phyloP scores from a whole-genome alignment of 2,329 filamentous ascomycete genomes.

The Cytospora chrysosperma region DNA sequence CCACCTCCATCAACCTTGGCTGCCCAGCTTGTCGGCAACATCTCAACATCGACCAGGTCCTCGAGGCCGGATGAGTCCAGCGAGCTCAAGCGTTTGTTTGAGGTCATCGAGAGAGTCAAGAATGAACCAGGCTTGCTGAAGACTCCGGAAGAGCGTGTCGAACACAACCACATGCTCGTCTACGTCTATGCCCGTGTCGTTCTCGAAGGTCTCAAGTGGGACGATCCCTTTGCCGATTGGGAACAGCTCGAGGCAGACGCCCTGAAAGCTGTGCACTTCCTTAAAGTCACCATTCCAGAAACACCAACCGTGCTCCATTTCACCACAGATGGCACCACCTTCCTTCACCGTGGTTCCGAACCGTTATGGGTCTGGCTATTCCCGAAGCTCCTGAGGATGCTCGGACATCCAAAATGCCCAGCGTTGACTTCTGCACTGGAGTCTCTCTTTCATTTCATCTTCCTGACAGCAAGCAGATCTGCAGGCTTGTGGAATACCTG shows the following conservation, averaged over 20 bases:
- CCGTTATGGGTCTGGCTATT: conserved; percentile 66
- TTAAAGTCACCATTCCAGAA: conserved; percentile 72
- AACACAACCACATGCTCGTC: conserved; percentile 81
- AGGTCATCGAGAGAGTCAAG: conserved; percentile 54
- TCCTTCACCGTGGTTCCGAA: conserved; percentile 55
- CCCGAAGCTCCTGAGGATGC: conserved; percentile 55
- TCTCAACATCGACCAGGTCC: conserved; percentile 63
- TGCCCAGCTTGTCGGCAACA: conserved; percentile 81
- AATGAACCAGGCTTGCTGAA: conserved; percentile 55
- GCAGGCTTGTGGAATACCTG: conserved; percentile 49
- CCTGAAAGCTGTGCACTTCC: conserved; percentile 72
- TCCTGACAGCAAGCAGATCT: conserved; percentile 44
- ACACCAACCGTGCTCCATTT: conserved; percentile 67
- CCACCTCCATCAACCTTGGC: conserved; percentile 78
- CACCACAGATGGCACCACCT: conserved; percentile 39
- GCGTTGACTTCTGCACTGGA: conserved; percentile 52
- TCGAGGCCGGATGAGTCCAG: conserved; percentile 65
- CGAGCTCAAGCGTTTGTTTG: conserved; percentile 70
- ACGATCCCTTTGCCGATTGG: conserved; percentile 65
- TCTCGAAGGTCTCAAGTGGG: conserved; percentile 65
- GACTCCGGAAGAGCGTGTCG: conserved; percentile 62
- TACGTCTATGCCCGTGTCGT: conserved; percentile 80
- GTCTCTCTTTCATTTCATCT: conserved; percentile 49
- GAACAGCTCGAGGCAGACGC: conserved; percentile 58
- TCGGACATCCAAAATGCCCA: conserved; percentile 51